Conservation (phyloP, 1,139 yeast genomes). For the Yamadazyma aaseri region DNA sequence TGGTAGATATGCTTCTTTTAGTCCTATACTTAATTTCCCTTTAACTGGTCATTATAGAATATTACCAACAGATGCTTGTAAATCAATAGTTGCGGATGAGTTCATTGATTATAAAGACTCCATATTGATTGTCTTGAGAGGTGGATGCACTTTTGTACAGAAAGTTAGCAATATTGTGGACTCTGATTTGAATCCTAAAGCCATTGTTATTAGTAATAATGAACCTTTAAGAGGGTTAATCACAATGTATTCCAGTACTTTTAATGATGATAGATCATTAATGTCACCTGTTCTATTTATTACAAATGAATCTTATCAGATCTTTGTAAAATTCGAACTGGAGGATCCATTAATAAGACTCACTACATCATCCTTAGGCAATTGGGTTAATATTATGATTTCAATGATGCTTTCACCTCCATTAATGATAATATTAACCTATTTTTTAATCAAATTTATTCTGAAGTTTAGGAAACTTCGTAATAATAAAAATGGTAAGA, state of each 20-base stretch:
- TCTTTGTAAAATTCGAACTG: slow-evolving; percentile 16
- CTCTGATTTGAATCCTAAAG: slow-evolving; percentile 30
- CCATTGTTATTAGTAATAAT: slow-evolving; percentile 42
- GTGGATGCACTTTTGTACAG: slow-evolving; percentile 43
- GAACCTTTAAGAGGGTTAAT: slow-evolving; percentile 39
- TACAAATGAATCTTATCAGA: slow-evolving; percentile 35
- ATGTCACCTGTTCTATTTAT: slow-evolving; percentile 39
- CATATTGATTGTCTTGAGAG: slow-evolving; percentile 36
- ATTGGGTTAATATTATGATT: slow-evolving; percentile 38
- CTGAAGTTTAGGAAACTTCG: slow-evolving; percentile 30
- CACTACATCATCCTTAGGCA: slow-evolving; percentile 38
- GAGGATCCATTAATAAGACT: slow-evolving; percentile 19
- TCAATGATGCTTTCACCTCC: slow-evolving; percentile 49
- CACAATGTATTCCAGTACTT: slow-evolving; percentile 44
- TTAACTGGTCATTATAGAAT: slow-evolving; percentile 26
- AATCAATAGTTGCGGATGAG: slow-evolving; percentile 10
- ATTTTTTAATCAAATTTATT: slow-evolving; percentile 30
- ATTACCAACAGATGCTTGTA: slow-evolving; percentile 33
- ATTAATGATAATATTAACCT: slow-evolving; percentile 35
- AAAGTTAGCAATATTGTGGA: slow-evolving; percentile 33
- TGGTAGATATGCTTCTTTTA: slow-evolving; percentile 46
- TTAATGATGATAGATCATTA: slow-evolving; percentile 38
- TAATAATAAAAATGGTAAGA: slow-evolving; percentile 29
- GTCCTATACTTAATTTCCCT: slow-evolving; percentile 30
- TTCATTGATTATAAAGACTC: slow-evolving; percentile 21